Conservation (phyloP, 768 basidiomycete species). For the Vararia minispora region DNA sequence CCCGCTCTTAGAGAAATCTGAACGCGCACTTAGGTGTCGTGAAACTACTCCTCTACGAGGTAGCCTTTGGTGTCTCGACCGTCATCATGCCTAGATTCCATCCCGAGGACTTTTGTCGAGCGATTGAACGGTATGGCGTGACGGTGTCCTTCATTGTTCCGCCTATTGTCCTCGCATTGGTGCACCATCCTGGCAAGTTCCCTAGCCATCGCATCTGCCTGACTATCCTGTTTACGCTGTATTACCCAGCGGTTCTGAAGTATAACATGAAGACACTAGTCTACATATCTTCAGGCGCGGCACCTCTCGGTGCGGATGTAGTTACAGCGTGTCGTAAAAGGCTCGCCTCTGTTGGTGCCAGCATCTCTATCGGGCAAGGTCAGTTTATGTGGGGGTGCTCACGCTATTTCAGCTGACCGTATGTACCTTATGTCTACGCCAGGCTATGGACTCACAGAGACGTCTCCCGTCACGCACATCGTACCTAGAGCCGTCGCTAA, state of each 20-base stretch:
- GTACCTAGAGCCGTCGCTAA: constrained; percentile 31
- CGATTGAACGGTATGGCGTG: constrained; percentile 54
- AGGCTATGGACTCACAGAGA: constrained; percentile 80
- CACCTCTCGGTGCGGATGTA: constrained; percentile 62
- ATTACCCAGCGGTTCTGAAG: constrained; percentile 40
- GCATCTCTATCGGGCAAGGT: constrained; percentile 43
- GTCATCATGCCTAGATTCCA: constrained; percentile 64
- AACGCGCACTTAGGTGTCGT: constrained; percentile 34
- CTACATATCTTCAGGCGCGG: constrained; percentile 63
- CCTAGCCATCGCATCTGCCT: not conserved
- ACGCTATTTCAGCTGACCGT: not conserved
- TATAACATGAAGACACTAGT: constrained; percentile 55
- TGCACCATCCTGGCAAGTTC: constrained; percentile 52
- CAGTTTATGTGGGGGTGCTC: not conserved
- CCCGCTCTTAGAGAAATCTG: constrained; percentile 31
- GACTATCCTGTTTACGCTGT: not conserved
- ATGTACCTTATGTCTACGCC: constrained; percentile 5
- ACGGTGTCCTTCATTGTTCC: constrained; percentile 59
- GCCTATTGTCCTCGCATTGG: constrained; percentile 70
- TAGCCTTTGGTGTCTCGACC: constrained; percentile 36
- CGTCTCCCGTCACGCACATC: constrained; percentile 59
- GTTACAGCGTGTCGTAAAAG: constrained; percentile 34
- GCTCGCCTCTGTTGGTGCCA: constrained; percentile 29
- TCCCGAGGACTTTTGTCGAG: constrained; percentile 50
- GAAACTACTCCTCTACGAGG: constrained; percentile 51